phyloP scores from a whole-genome alignment of 2,329 filamentous ascomycete genomes.

The Neophaeococcomyces aloes region DNA sequence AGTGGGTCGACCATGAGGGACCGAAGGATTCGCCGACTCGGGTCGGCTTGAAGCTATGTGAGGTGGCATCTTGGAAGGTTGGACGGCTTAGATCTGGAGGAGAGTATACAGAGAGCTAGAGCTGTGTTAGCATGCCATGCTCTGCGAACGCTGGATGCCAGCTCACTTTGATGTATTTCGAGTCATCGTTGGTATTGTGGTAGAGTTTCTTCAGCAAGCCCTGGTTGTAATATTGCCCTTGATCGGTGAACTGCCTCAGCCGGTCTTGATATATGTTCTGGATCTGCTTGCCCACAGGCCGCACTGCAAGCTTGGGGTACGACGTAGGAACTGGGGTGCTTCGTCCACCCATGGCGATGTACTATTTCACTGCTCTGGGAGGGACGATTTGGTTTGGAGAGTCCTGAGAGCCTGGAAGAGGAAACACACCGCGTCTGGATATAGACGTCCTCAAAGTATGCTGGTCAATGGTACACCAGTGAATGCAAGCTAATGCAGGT shows the following conservation, averaged over 20 bases:
- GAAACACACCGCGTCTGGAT: too few relatives aligned
- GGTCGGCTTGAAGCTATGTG: slow-evolving; percentile 65
- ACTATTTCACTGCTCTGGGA: not conserved
- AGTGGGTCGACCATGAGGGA: slow-evolving; percentile 94
- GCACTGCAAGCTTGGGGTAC: slow-evolving; percentile 41
- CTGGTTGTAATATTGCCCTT: slow-evolving; percentile 65
- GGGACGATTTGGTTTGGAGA: not conserved
- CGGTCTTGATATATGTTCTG: slow-evolving; percentile 74
- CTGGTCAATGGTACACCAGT: too few relatives aligned
- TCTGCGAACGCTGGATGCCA: not conserved
- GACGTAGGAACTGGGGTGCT: slow-evolving; percentile 23
- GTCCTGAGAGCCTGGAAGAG: too few relatives aligned
- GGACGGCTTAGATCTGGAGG: slow-evolving; percentile 70
- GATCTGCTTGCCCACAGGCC: slow-evolving; percentile 66
- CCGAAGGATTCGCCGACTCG: slow-evolving; percentile 71
- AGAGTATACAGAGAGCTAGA: slow-evolving; percentile 78
- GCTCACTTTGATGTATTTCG: slow-evolving; percentile 9
- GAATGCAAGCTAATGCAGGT: slow-evolving; percentile 6
- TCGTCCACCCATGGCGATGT: slow-evolving; percentile 17
- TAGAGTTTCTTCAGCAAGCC: slow-evolving; percentile 50
- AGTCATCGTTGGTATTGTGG: slow-evolving; percentile 4
- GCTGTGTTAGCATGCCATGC: slow-evolving; percentile 54
- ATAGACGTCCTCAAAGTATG: too few relatives aligned
- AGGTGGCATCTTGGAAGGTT: slow-evolving; percentile 71
- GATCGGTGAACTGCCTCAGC: slow-evolving; percentile 67